Base-by-base conservation (phyloP, 1,139 yeast genomes). In the Yamadazyma triangularis region DNA sequence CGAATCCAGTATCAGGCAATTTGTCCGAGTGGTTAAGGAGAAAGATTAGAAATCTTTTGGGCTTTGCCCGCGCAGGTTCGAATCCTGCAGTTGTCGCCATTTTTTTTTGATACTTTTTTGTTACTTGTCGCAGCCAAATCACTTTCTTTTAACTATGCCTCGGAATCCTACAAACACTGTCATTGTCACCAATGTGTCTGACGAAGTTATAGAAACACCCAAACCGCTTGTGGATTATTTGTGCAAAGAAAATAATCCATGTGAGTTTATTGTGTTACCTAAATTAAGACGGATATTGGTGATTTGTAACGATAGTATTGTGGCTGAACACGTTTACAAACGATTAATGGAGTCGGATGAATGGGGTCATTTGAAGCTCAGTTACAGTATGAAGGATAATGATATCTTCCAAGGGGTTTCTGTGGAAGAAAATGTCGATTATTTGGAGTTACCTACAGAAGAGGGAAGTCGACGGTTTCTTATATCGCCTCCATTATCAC, bases 31-130 rank as follows among this genome's bases (percentile, higher is more conserved):
- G 70, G 70, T 63, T 64, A 64, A 64, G 70, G 70, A 63, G 70
- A 64, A 63, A 64, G 70, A 63, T 60, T 64, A 55, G 70, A 64
- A 64, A 63, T 62, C 70, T 64, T 63, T 64, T 64, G 70, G 70
- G 70, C 69, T 63, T 50, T 63, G 70, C 84, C 86, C 84, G 84
- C 87, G 85, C 85, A 79, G 86, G 87, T 79, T 79, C 86, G 80
- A 79, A 76, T 79, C 86, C 86, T 78, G 86, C 84, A 71, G 83
- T 76, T 78, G 85, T 77, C 86, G 86, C 39, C 39, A 53, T 54
- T 56, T 60, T 58, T 56, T 56, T 55, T 44, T 27, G 27, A 15
- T 21, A 21, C 14, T 18, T 15, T 8, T 9, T 5, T 9, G 7
- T 9, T 24, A 21, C 24, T 22, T 22, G 7, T 10, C 7, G 13